A percentile compares a stretch with the other conserved stretches of the same genome.
Conservation (phyloP, 805 yeast genomes). For the Myxozyma lipomycoides region DNA sequence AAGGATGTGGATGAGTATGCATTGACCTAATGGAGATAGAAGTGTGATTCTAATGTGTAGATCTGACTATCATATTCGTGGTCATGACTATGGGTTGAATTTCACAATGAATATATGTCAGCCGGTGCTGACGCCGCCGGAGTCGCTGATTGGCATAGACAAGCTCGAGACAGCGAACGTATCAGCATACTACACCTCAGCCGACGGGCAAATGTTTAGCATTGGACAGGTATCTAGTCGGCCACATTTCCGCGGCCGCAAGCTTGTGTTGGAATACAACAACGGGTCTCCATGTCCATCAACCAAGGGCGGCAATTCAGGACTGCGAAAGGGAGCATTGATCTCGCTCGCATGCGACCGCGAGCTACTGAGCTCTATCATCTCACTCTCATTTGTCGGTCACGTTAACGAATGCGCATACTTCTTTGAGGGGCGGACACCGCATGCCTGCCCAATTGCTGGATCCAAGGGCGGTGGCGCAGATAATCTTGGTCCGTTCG, state of each 20-base stretch:
- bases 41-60: constrained; percentile 24
- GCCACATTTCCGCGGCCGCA: constrained; percentile 69
- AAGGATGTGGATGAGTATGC: constrained; percentile 32
- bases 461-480: constrained; percentile 50
- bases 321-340: constrained; percentile 55
- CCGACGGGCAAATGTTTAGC: constrained; percentile 44
- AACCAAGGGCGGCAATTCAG: constrained; percentile 39
- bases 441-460: constrained; percentile 76
- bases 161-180: constrained; percentile 37
- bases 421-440: constrained; percentile 77
- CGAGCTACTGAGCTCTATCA: constrained; percentile 51
- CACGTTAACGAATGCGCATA: constrained; percentile 72
- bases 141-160: constrained; percentile 37
- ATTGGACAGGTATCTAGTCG: constrained; percentile 51
- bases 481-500: constrained; percentile 50
- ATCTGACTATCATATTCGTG: constrained; percentile 61
- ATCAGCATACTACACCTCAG: constrained; percentile 57
- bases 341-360: constrained; percentile 75
- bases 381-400: constrained; percentile 62
- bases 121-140: constrained; percentile 45
- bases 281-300: constrained; percentile 51
- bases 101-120: constrained; percentile 70
- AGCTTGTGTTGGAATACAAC: constrained; percentile 62
- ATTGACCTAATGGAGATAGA: neutral
- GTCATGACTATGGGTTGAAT: constrained; percentile 65